Evolutionary conservation across 2,329 filamentous ascomycete species (phyloP).

Genomic region (Zelopaecilomyces penicillatus): DNA sequence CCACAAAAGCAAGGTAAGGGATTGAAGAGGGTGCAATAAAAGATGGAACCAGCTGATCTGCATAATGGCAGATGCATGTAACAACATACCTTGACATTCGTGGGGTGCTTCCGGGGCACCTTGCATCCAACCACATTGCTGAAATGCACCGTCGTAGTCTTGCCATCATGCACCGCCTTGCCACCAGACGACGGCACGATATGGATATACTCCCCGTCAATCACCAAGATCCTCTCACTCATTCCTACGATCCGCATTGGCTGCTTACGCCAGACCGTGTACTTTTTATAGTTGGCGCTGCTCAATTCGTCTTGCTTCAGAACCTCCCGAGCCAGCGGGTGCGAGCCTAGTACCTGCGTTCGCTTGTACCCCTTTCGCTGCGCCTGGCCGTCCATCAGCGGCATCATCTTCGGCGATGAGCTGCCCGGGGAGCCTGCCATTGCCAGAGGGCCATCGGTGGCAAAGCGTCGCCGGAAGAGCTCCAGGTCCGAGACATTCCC

Average conservation of each 20-base stretch:
- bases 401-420: conserved; percentile 58
- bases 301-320: conserved; percentile 51
- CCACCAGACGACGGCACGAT: conserved; percentile 66
- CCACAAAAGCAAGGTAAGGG: neutral
- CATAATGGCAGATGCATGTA: too few relatives aligned
- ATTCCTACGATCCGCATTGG: conserved; percentile 71
- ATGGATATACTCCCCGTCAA: conserved; percentile 81
- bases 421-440: conserved; percentile 61
- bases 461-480: conserved; percentile 65
- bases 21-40: too few relatives aligned
- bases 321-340: conserved; percentile 59
- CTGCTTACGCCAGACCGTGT: conserved; percentile 74
- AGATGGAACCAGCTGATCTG: too few relatives aligned
- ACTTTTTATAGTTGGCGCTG: conserved; percentile 60
- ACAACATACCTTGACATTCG: conserved; percentile 65
- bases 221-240: conserved; percentile 67
- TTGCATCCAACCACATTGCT: conserved; percentile 76
- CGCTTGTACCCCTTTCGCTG: conserved; percentile 44
- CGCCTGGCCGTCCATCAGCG: conserved; percentile 37
- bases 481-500: conserved; percentile 69
- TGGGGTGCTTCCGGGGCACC: conserved; percentile 69
- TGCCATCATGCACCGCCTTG: conserved; percentile 58
- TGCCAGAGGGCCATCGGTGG: conserved; percentile 62
- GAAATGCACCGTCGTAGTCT: conserved; percentile 76
- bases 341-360: conserved; percentile 45